Base-by-base conservation (phyloP, 306 rosid species). In the Potentilla sterilis region DNA sequence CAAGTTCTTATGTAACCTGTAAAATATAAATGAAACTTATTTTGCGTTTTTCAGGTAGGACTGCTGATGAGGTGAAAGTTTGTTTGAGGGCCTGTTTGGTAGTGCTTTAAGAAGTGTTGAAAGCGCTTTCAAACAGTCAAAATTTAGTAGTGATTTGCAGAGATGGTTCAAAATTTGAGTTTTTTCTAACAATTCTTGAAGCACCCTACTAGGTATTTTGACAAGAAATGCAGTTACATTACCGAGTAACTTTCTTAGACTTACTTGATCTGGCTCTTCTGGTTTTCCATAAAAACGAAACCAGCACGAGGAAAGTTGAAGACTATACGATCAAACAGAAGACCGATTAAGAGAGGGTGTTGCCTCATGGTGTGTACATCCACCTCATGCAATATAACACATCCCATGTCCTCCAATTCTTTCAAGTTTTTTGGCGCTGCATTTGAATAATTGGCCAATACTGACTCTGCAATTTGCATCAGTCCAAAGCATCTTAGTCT, bases 241-340 rank as follows among this genome's bases (percentile, higher is more conserved):
- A 4, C 40, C 65, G 0, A 9, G 16, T 59, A 59, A 11, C 1
- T 61, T 61, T 34, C 7, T 34, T 6, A 62, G n/a, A 14, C 67
- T 32, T 62, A 32, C 41, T 32, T 34, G 41, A 62, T 62, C 37
- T 62, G 67, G 1, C n/a, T 13, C 11, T 32, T 62, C n/a, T 15
- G n/a, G 67, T 2, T 62, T 62, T 62, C 67, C 67, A 62, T 62
- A 14, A 32, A 62, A 32, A 32, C 0, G 24, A 63, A 63, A 0
- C 69, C 69, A 9, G 88, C 83, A 57, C 80, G 88, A 18, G 89
- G 89, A 37, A 86, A 88, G 64, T 83, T 84, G 34, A 75, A 88
- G 37, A 85, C 67, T 3, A 82, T 28, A 0, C 79, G 75, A 24
- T 84, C 75, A 38, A 83, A 85, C 0, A 0, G 9, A 1, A 5